Percentiles rank a stretch among this genome's conserved stretches.
Conservation (phyloP, 345 rosid genomes). For the Salix arbutifolia region DNA sequence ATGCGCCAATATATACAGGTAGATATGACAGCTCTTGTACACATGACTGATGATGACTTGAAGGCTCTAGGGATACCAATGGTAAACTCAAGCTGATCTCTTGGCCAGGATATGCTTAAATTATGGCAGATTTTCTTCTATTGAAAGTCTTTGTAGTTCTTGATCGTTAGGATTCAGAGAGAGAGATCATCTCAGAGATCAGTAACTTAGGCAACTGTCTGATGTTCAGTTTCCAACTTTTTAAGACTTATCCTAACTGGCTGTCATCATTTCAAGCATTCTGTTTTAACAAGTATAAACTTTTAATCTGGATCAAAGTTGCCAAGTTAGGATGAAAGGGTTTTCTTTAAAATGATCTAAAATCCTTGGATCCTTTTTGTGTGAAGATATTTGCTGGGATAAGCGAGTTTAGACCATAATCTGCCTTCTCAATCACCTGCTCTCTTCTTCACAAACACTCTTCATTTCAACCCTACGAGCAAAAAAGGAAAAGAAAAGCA, state of each 20-base stretch:
- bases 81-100: constrained; percentile 41
- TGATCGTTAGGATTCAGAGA: neutral
- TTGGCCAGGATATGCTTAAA: constrained; percentile 3
- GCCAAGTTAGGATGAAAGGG: too few relatives aligned
- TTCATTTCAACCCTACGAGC: neutral
- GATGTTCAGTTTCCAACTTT: neutral
- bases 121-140: neutral
- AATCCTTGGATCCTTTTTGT: too few relatives aligned
- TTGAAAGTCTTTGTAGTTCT: neutral
- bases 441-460: too few relatives aligned
- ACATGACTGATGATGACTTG: constrained; percentile 95
- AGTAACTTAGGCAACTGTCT: neutral
- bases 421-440: too few relatives aligned
- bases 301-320: too few relatives aligned
- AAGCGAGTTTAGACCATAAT: too few relatives aligned
- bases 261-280: neutral
- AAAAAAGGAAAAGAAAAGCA: neutral
- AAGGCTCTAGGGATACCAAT: constrained; percentile 93
- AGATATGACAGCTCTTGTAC: constrained; percentile 91
- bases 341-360: too few relatives aligned
- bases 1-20: constrained; percentile 46
- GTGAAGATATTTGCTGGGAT: too few relatives aligned
- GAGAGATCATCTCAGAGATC: neutral
- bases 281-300: neutral
- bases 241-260: neutral